Conservation (phyloP, 2,329 filamentous ascomycete species). For the Madurella mycetomatis region DNA sequence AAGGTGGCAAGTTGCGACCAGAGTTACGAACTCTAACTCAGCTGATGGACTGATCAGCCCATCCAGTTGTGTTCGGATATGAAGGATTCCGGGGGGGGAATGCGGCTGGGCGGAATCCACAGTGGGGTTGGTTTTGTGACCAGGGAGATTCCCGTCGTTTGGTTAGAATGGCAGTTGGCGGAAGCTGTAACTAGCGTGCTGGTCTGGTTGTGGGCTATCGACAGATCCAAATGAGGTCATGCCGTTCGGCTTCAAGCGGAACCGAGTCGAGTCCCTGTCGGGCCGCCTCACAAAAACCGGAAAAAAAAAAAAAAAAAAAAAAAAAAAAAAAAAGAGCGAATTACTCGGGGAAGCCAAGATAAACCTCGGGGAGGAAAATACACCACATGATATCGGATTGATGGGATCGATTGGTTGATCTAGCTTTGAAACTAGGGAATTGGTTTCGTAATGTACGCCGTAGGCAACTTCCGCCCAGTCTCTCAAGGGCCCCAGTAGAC, state of each 20-base stretch:
- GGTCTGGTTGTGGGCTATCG: conserved; percentile 17
- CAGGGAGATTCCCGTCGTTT: conserved; percentile 13
- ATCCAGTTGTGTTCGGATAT: conserved; percentile 23
- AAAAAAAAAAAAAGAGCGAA: too few relatives aligned
- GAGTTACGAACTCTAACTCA: not conserved
- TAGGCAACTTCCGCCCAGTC: too few relatives aligned
- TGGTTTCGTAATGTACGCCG: not conserved
- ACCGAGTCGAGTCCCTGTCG: not conserved
- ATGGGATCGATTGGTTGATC: not conserved
- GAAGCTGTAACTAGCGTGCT: not conserved
- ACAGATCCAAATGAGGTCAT: conserved; percentile 17
- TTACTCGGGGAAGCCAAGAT: not conserved
- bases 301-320: not conserved
- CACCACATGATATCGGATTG: not conserved
- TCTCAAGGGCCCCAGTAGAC: too few relatives aligned
- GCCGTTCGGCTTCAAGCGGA: conserved; percentile 3
- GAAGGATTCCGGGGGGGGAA: conserved; percentile 15
- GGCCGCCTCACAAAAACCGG: too few relatives aligned
- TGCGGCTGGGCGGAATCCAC: conserved; percentile 10
- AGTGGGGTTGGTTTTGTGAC: conserved; percentile 6
- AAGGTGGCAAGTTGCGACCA: conserved; percentile 23
- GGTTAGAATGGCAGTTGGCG: not conserved
- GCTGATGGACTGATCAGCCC: conserved; percentile 21
- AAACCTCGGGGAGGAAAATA: not conserved
- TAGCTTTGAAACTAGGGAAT: not conserved